phyloP scores from a whole-genome alignment of 2,329 filamentous ascomycete genomes.

The Coniella vitis region DNA sequence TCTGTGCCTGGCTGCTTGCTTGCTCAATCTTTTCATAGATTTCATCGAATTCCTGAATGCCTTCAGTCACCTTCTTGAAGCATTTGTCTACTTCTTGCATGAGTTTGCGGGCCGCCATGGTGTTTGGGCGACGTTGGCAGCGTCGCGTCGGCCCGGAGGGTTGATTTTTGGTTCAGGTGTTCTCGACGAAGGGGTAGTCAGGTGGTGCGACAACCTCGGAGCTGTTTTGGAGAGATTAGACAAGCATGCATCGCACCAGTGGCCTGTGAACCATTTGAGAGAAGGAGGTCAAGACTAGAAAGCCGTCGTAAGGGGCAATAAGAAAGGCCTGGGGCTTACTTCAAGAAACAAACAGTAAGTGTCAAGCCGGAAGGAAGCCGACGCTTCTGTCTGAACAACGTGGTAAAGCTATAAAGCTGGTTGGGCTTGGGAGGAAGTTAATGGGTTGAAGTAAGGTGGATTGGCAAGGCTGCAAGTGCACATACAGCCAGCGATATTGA shows the following conservation, averaged over 20 bases:
- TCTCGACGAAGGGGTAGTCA: not conserved
- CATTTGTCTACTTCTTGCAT: slow-evolving; percentile 98
- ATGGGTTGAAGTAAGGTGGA: not conserved
- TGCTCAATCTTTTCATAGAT: slow-evolving; percentile 98
- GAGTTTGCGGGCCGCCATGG: slow-evolving; percentile 92
- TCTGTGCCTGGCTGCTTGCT: slow-evolving; percentile 86
- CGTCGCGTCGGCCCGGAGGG: not conserved
- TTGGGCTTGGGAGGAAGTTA: not conserved
- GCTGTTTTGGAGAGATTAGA: not conserved
- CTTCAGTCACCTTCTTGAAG: slow-evolving; percentile 97
- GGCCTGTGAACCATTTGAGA: no score
- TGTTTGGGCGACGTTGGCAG: slow-evolving; percentile 24
- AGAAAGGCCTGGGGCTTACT: not conserved
- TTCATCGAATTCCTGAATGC: slow-evolving; percentile 82
- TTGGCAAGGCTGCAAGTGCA: not conserved
- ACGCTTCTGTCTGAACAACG: not conserved
- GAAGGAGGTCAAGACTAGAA: no score
- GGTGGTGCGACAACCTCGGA: not conserved
- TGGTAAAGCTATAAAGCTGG: not conserved
- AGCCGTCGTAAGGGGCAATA: no score
- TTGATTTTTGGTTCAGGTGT: not conserved
- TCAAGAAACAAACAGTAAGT: not conserved
- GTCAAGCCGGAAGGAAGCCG: not conserved
- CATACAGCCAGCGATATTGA: not conserved
- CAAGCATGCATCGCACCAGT: no score